Conservation (phyloP, 2,329 filamentous ascomycete species). For the Fusarium mexicanum region DNA sequence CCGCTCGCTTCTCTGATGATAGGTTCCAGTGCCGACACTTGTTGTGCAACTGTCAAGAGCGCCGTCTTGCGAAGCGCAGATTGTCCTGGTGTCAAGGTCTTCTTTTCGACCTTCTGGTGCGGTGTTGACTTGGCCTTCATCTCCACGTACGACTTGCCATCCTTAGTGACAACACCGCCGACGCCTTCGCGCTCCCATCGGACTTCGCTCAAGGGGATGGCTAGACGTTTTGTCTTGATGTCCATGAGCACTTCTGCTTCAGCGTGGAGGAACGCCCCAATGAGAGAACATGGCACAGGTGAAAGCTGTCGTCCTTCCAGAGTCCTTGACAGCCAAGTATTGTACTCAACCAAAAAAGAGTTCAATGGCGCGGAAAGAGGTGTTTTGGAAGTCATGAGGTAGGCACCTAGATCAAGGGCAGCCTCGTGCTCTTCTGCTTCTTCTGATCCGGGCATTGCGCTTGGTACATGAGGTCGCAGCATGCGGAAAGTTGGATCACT, state of each 20-base stretch:
- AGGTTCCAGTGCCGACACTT: constrained; percentile 87
- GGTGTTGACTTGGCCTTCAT: constrained; percentile 58
- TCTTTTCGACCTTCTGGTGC: constrained; percentile 53
- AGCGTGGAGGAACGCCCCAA: constrained; percentile 81
- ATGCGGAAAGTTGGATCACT: constrained; percentile 86
- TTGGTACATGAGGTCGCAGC: constrained; percentile 79
- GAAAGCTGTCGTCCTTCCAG: constrained; percentile 76
- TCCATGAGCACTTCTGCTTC: constrained; percentile 78
- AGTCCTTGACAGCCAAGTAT: constrained; percentile 80
- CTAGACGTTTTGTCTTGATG: constrained; percentile 78
- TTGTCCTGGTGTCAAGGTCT: constrained; percentile 72
- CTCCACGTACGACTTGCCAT: constrained; percentile 69
- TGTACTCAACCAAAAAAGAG: constrained; percentile 83
- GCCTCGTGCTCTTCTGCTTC: constrained; percentile 67
- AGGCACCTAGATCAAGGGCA: constrained; percentile 78
- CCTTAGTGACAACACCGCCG: constrained; percentile 69
- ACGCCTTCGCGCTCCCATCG: constrained; percentile 86
- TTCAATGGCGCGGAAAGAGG: constrained; percentile 85
- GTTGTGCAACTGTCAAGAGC: constrained; percentile 81
- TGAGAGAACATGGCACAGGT: constrained; percentile 79
- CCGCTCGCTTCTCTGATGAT: constrained; percentile 82
- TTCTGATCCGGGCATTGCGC: constrained; percentile 48
- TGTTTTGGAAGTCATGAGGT: constrained; percentile 83
- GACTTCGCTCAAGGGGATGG: constrained; percentile 85
- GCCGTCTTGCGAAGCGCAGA: constrained; percentile 80